Conservation (phyloP, 2,329 filamentous ascomycete genomes). For the Penicillium glabrum region DNA sequence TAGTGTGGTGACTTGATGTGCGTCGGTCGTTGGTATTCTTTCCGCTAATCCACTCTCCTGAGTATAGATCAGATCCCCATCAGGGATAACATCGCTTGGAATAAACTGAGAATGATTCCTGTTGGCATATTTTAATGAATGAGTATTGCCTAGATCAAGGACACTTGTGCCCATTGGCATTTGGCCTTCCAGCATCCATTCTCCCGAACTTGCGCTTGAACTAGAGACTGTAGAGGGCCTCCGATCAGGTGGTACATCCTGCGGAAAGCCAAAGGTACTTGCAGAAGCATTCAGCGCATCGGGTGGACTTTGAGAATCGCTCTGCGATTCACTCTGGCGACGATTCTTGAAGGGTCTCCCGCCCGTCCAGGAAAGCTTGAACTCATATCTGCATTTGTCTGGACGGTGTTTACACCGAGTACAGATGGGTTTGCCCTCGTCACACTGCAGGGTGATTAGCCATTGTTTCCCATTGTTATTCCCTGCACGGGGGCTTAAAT, state of each 20-base stretch:
- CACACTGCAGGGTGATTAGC: constrained; percentile 1
- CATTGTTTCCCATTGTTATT: background rate
- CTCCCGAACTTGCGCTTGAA: background rate
- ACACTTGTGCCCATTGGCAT: background rate
- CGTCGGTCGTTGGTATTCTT: background rate
- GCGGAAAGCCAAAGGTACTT: background rate
- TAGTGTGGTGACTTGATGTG: background rate
- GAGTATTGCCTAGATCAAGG: background rate
- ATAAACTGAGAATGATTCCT: background rate
- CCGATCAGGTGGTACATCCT: background rate
- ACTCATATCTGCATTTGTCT: constrained; percentile 7
- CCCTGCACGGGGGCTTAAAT: background rate
- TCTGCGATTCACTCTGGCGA: background rate
- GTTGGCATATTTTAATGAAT: background rate
- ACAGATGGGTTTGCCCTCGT: constrained; percentile 5
- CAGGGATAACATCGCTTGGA: background rate
- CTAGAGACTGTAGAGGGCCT: background rate
- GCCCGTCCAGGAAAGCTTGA: constrained; percentile 8
- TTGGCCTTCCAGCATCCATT: background rate
- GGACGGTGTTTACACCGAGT: constrained; percentile 6
- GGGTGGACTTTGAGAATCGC: background rate
- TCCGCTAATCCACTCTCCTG: background rate
- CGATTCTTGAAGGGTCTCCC: constrained; percentile 6
- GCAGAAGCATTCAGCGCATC: background rate
- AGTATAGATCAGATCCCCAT: background rate